Evolutionary conservation across 768 basidiomycete species (phyloP).

Genomic region (Auricularia sp.): DNA sequence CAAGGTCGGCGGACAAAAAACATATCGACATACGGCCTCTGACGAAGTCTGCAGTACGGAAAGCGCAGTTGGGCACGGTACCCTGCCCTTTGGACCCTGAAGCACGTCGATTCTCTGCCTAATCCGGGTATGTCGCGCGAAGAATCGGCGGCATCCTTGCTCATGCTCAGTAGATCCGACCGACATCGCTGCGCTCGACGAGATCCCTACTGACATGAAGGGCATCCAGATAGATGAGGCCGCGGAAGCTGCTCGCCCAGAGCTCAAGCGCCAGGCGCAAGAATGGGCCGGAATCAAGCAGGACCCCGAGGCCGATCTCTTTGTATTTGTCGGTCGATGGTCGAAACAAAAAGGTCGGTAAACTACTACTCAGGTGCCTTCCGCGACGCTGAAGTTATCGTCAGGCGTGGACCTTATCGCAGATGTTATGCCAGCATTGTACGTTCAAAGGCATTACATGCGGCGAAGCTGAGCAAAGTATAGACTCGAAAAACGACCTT

Average conservation of each 20-base stretch:
- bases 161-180: slow-evolving; percentile 43
- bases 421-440: slow-evolving; percentile 87
- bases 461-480: no score
- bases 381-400: no score
- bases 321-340: slow-evolving; percentile 96
- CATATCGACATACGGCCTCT: not conserved
- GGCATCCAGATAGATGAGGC: slow-evolving; percentile 68
- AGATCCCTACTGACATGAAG: slow-evolving; percentile 56
- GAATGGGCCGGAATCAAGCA: slow-evolving; percentile 93
- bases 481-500: slow-evolving; percentile 76
- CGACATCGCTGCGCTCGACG: slow-evolving; percentile 88
- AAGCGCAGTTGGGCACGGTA: slow-evolving; percentile 96
- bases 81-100: slow-evolving; percentile 90
- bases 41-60: slow-evolving; percentile 41
- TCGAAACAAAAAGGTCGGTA: slow-evolving; percentile 82
- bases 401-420: slow-evolving; percentile 84
- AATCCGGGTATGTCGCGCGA: slow-evolving; percentile 50
- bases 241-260: slow-evolving; percentile 85
- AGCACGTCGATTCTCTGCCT: slow-evolving; percentile 89
- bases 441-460: not conserved
- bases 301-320: slow-evolving; percentile 79
- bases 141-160: not conserved
- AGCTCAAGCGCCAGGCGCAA: slow-evolving; percentile 83
- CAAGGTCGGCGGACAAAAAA: slow-evolving; percentile 31
- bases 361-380: not conserved